Evolutionary conservation across 257 asterid genomes (phyloP).

Genomic region (Paulownia fortunei): DNA sequence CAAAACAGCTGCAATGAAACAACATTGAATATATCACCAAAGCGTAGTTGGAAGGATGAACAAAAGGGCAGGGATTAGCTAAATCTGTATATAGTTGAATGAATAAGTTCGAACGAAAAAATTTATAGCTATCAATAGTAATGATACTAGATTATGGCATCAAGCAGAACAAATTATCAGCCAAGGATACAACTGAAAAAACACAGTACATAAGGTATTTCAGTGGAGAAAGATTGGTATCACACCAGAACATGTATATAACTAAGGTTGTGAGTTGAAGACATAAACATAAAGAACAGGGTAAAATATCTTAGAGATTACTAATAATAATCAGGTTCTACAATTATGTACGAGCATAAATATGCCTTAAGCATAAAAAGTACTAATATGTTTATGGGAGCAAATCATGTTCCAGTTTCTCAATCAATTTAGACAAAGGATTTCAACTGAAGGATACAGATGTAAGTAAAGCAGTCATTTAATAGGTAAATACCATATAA

Average conservation of each 20-base stretch:
- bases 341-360: neutral
- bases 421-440: conserved; percentile 14
- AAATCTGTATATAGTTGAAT: conserved; percentile 13
- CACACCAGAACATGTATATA: neutral
- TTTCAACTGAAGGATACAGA: neutral
- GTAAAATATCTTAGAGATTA: neutral
- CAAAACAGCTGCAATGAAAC: conserved; percentile 87
- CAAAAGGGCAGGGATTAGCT: conserved; percentile 1
- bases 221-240: conserved; percentile 9
- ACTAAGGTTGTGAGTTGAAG: neutral
- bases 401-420: neutral
- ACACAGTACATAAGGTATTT: neutral
- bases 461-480: conserved; percentile 1
- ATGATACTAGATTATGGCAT: neutral
- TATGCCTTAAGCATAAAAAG: conserved; percentile 2
- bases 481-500: neutral
- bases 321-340: neutral
- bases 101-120: neutral
- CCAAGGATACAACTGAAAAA: neutral
- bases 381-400: neutral
- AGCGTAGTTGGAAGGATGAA: conserved; percentile 1
- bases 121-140: neutral
- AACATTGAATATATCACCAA: conserved; percentile 27
- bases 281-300: neutral
- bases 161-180: conserved; percentile 6